A percentile compares a stretch with the other conserved stretches of the same genome.
Evolutionary conservation across 2,329 filamentous ascomycete genomes (phyloP).

Genomic region (Beauveria scarabaeidicola): DNA sequence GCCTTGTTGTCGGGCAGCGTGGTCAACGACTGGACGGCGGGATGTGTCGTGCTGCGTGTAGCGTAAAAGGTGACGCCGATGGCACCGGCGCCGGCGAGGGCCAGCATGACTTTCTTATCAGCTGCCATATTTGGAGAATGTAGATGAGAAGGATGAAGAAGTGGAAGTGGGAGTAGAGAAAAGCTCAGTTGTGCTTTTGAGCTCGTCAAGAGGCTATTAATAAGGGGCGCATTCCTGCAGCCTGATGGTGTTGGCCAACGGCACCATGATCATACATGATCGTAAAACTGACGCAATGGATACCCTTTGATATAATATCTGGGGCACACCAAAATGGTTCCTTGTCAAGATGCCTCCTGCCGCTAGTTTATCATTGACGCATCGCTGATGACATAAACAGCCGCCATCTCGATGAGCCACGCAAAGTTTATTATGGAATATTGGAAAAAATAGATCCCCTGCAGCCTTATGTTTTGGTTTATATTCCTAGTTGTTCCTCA

Average conservation of each 20-base stretch:
- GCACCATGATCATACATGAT: background rate
- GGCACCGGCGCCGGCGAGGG: background rate
- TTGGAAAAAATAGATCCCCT: no score
- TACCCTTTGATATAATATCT: background rate
- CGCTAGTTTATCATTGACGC: background rate
- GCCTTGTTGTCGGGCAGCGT: background rate
- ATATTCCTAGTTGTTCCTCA: background rate
- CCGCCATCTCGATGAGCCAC: background rate
- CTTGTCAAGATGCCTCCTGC: background rate
- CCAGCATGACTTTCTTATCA: background rate
- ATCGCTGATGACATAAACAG: slow-evolving; percentile 5
- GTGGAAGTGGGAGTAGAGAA: background rate
- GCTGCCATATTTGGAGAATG: background rate
- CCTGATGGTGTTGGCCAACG: no score
- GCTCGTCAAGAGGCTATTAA: no score
- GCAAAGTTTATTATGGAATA: background rate
- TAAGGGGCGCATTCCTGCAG: no score
- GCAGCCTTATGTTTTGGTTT: no score
- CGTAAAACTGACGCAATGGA: background rate
- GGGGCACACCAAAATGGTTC: background rate
- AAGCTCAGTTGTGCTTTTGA: no score
- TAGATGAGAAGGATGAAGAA: no score
- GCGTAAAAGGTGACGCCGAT: background rate
- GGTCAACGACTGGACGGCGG: background rate
- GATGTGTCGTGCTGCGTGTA: background rate